Conservation (phyloP, 2,329 filamentous ascomycete species). For the Ophiostoma pallidulum region DNA sequence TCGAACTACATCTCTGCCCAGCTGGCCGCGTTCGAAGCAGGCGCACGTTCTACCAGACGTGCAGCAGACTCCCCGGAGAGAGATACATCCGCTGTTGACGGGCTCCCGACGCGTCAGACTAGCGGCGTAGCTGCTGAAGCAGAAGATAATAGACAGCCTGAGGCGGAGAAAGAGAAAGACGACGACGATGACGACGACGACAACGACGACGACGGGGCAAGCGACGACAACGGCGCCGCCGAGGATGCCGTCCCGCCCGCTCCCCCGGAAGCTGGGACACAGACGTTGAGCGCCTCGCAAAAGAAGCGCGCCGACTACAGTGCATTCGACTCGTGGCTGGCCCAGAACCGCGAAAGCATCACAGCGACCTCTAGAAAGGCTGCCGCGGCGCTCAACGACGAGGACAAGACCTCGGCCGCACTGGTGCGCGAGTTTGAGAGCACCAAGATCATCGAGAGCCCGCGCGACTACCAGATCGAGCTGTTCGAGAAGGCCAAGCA, state of each 20-base stretch:
- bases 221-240: background rate
- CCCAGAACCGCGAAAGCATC: constrained; percentile 28
- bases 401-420: constrained; percentile 24
- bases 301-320: constrained; percentile 41
- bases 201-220: constrained; percentile 18
- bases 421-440: constrained; percentile 30
- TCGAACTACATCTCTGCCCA: constrained; percentile 4
- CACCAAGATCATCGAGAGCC: constrained; percentile 57
- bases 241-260: constrained; percentile 9
- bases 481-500: constrained; percentile 79
- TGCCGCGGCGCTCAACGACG: constrained; percentile 19
- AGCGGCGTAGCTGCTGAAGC: too few relatives aligned
- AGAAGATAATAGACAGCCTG: too few relatives aligned
- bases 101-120: too few relatives aligned
- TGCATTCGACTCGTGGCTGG: constrained; percentile 37
- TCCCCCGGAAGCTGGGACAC: constrained; percentile 21
- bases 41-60: too few relatives aligned
- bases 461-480: constrained; percentile 85
- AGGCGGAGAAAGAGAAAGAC: too few relatives aligned
- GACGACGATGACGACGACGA: background rate
- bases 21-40: too few relatives aligned
- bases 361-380: constrained; percentile 17
- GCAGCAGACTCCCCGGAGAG: too few relatives aligned
- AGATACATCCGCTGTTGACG: too few relatives aligned
- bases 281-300: constrained; percentile 27